Evolutionary conservation across 805 yeast genomes (phyloP), one percentile per base, ranked within the genome.

Genomic region (Lipomyces anomalus): DNA sequence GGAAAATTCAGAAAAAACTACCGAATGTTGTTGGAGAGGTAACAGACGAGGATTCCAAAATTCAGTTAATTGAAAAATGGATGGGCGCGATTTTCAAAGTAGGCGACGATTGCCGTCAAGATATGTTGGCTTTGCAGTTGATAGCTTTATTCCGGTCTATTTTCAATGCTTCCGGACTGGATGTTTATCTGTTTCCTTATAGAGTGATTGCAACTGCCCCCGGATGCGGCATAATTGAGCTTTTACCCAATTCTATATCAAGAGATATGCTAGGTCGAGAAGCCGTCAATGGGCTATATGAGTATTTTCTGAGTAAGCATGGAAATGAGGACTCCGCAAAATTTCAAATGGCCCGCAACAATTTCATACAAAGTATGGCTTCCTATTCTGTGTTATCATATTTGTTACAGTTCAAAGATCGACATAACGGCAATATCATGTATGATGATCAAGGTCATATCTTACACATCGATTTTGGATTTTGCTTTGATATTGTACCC

Each of bases 211-310:
- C 99, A 1, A 92, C 99, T 6, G 96, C 95, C 2, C 97, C 98
- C 1, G 98, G 99, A 0, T 89, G 97, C 70, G 99, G 99, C 66
- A 95, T 92, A 36, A 92, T 92, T 68, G 99, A 94, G 63, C 98
- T 94, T 26, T 73, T 92, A 55, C 98, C 98, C 28, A 85, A 90
- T 62, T 83, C 97, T 4, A 82, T 87, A 22, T 87, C 96, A 35
- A 79, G 99, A 68, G 99, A 92, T 67, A 90, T 92, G 97, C 74
- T 92, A 42, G 99, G 99, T 35, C 78, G 99, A 60, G 99, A 92
- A 62, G 98, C 98, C 1, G 98, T 92, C 22, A 92, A 92, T 65
- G 98, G 97, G 2, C 71, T 92, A 44, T 88, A 86, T 61, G 96
- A 90, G 61, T 92, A 90, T 67, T 92, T 82, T 67, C 78, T 80